Percentiles rank a stretch among this genome's conserved stretches.
These are phyloP conservation scores for Aleurites moluccanus DNA, from an alignment of 441 rosid genomes.

Conservation along the genomic window DNA sequence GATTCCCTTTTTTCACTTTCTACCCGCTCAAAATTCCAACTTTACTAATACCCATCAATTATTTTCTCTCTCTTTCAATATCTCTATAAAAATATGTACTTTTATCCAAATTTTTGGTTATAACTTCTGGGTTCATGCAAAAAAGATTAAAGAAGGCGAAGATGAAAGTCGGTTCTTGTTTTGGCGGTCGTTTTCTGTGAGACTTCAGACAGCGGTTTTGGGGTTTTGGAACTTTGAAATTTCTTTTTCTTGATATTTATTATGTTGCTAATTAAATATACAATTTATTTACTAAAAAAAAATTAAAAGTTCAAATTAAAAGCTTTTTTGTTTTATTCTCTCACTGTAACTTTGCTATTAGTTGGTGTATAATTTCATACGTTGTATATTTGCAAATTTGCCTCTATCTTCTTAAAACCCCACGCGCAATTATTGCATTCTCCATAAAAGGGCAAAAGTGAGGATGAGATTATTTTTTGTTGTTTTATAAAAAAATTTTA, in stretches of 20 bases:
- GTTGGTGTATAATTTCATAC: background rate
- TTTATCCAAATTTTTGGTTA: background rate
- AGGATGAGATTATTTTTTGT: no score
- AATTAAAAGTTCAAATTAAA: no score
- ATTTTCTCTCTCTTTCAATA: background rate
- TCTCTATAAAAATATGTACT: background rate
- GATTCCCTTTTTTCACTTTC: slow-evolving; percentile 20
- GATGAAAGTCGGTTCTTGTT: slow-evolving; percentile 9
- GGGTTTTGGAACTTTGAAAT: slow-evolving; percentile 15
- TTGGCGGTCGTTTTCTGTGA: slow-evolving; percentile 44
- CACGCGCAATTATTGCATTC: background rate
- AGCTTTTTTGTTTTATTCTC: background rate
- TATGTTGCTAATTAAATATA: no score
- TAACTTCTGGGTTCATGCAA: slow-evolving; percentile 11
- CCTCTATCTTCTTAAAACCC: background rate
- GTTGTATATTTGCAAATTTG: background rate
- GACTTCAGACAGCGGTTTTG: slow-evolving; percentile 5
- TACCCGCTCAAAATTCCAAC: background rate
- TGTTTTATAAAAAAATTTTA: no score
- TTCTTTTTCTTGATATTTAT: background rate
- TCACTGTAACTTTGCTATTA: background rate
- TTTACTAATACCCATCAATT: slow-evolving; percentile 8
- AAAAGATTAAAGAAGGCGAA: background rate
- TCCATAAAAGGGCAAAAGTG: background rate
- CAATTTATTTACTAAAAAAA: no score